phyloP scores from a whole-genome alignment of 192 early-diverging fungal species.

The Coemansia sp. region DNA sequence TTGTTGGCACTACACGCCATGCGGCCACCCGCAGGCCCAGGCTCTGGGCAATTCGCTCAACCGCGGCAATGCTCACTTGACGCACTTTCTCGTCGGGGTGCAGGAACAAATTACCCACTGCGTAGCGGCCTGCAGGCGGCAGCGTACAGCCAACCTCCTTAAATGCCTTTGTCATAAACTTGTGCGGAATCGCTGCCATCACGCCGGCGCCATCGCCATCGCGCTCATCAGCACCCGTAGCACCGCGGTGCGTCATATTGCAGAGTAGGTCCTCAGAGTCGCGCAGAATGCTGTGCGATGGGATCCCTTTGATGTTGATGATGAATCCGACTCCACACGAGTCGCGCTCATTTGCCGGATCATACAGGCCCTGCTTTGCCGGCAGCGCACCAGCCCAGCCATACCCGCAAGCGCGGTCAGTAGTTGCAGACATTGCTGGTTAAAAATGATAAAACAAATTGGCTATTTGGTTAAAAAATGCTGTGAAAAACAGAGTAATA shows the following conservation, averaged over 20 bases:
- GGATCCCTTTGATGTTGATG: constrained; percentile 84
- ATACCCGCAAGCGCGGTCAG: constrained; percentile 16
- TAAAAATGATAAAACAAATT: neutral
- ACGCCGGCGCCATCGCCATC: constrained; percentile 99
- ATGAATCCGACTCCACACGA: constrained; percentile 98
- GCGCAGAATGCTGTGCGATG: constrained; percentile 82
- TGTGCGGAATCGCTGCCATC: constrained; percentile 93
- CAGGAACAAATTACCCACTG: constrained; percentile 95
- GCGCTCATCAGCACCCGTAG: constrained; percentile 86
- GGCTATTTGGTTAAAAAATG: no score
- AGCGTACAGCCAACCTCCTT: constrained; percentile 61
- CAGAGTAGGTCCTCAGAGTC: constrained; percentile 90
- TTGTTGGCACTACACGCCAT: constrained; percentile 87
- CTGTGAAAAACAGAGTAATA: neutral
- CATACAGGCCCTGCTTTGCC: constrained; percentile 80
- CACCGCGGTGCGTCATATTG: constrained; percentile 99
- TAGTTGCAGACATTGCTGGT: neutral
- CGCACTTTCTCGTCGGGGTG: constrained; percentile 66
- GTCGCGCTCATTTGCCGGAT: constrained; percentile 89
- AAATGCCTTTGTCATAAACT: constrained; percentile 72
- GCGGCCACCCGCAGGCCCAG: constrained; percentile 76
- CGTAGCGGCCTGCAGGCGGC: constrained; percentile 81
- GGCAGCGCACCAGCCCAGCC: constrained; percentile 86
- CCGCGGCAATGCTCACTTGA: constrained; percentile 69
- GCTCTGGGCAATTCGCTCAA: constrained; percentile 76